Base-by-base conservation (phyloP, 495 filamentous ascomycete genomes). In the Patellaria atrata region DNA sequence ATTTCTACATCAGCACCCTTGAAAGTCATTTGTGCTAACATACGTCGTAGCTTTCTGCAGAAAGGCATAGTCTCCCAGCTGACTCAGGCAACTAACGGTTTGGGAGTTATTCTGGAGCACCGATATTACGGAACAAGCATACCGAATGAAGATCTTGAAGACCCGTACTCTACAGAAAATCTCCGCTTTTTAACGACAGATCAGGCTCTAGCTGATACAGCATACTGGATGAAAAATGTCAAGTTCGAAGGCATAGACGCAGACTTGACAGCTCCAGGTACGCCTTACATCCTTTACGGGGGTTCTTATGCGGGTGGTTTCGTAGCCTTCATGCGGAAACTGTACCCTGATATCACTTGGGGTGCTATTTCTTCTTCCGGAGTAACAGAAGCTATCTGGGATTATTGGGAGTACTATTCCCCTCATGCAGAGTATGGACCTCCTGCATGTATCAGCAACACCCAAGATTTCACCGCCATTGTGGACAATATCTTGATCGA, bases 171-270 rank as follows among this genome's bases (percentile, higher is more conserved):
- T 30, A 73, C 67, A 0, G 59, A 73, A 45, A 81, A 62, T 45
- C 52, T 85, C 40, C 70, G 78, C 1, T 83, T 82, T 58, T 60
- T 85, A 47, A 74, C 75, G 1, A 85, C 78, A 4, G 75, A 82
- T 31, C 79, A 85, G 44, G 71, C 77, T 0, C 38, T 85, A 11
- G 78, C 75, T 5, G 79, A 85, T 48, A 67, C 67, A 27, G 77
- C 65, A 11, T 83, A 75, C 51, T 83, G 83, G 55, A 77, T 77
- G 7, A 41, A 69, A 30, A 62, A 82, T 38, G 67, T 78, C 3
- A 61, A 67, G 16, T 82, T 80, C 40, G 53, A 62, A 0, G 77
- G 77, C 1, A 50, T 81, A n/a, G 74, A 75, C 30, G 41, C 60
- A 15, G 63, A 74, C 44, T 53, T 82, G 17, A 78, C 64, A 0